Conservation (phyloP, 108 stramenopile species). For the Cyclotella sp. region DNA sequence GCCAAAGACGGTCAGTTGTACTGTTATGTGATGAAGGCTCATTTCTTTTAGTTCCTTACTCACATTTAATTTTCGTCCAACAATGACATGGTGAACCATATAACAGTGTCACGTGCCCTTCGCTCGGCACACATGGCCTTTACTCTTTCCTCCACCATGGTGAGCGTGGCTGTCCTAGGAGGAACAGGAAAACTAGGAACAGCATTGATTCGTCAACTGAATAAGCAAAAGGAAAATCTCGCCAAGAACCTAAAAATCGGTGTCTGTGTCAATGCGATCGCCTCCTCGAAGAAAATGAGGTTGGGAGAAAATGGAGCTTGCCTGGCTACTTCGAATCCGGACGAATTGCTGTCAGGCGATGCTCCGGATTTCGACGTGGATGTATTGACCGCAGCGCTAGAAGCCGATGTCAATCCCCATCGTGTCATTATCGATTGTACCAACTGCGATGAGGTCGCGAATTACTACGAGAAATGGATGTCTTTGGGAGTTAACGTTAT, state of each 20-base stretch:
- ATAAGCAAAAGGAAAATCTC: constrained; percentile 54
- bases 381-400: constrained; percentile 56
- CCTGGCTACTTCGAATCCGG: constrained; percentile 43
- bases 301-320: constrained; percentile 60
- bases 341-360: constrained; percentile 52
- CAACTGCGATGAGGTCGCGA: constrained; percentile 58
- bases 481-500: constrained; percentile 71
- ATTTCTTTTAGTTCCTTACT: not conserved
- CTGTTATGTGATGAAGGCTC: not conserved
- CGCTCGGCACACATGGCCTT: constrained; percentile 90
- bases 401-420: constrained; percentile 80
- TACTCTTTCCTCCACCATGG: constrained; percentile 69
- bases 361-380: constrained; percentile 62
- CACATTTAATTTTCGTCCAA: not conserved
- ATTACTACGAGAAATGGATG: constrained; percentile 75
- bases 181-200: constrained; percentile 64
- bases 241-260: constrained; percentile 61
- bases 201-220: constrained; percentile 61
- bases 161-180: constrained; percentile 65
- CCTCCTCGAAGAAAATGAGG: constrained; percentile 64
- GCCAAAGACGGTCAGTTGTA: constrained; percentile 42
- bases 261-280: constrained; percentile 57
- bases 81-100: not conserved
- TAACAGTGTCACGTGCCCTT: constrained; percentile 68
- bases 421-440: constrained; percentile 86